Percentiles rank a stretch among this genome's conserved stretches.
These are phyloP conservation scores for Haplosporangium sp. DNA, from an alignment of 371 early-diverging fungal genomes.

Conservation along the genomic window DNA sequence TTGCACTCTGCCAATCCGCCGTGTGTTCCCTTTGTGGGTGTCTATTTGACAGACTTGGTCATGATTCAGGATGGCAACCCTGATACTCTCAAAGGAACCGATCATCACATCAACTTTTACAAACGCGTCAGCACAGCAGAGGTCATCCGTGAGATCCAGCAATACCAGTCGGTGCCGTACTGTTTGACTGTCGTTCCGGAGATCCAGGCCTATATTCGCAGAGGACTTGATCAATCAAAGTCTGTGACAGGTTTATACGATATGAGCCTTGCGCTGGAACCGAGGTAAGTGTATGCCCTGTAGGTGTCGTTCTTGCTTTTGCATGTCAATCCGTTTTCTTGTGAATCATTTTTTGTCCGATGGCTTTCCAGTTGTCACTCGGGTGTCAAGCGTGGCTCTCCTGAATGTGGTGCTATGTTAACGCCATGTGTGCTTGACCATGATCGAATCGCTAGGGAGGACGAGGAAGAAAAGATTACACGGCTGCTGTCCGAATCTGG, in stretches of 20 bases:
- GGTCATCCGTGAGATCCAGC: constrained; percentile 90
- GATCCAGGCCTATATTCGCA: constrained; percentile 81
- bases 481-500: constrained; percentile 31
- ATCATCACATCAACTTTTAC: constrained; percentile 88
- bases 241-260: constrained; percentile 73
- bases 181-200: constrained; percentile 80
- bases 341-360: not conserved
- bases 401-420: not conserved
- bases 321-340: not conserved
- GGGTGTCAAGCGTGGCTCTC: not conserved
- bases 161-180: constrained; percentile 89
- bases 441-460: constrained; percentile 64
- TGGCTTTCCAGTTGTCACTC: too few species aligned
- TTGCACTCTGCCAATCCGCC: constrained; percentile 89
- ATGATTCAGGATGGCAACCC: constrained; percentile 94
- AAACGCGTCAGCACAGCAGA: constrained; percentile 90
- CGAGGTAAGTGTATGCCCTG: constrained; percentile 60
- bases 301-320: not conserved
- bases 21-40: constrained; percentile 87
- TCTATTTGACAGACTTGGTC: constrained; percentile 90
- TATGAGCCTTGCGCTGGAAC: constrained; percentile 84
- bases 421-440: not conserved
- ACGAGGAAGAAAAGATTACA: constrained; percentile 53
- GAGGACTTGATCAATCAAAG: constrained; percentile 63
- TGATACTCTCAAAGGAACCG: constrained; percentile 61